Conservation (phyloP, 306 rosid genomes). For the Datisca glomerata region DNA sequence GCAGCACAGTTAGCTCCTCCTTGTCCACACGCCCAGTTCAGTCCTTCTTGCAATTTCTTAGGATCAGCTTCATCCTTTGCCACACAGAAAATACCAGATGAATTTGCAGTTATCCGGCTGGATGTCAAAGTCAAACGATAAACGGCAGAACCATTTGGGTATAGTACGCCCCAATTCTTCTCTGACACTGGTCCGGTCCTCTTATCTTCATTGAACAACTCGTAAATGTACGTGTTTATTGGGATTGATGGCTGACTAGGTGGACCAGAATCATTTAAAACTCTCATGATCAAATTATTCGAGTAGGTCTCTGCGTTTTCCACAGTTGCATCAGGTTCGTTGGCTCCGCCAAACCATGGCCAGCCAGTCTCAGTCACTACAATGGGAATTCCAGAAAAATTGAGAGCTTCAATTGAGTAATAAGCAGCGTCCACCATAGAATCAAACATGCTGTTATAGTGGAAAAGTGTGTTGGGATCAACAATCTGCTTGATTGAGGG, state of each 20-base stretch:
- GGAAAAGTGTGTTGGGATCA: slow-evolving; percentile 82
- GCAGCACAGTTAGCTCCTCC: slow-evolving; percentile 72
- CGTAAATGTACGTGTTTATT: slow-evolving; percentile 70
- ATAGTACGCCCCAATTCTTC: slow-evolving; percentile 58
- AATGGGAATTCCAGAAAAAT: slow-evolving; percentile 53
- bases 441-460: slow-evolving; percentile 81
- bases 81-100: slow-evolving; percentile 60
- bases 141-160: slow-evolving; percentile 51
- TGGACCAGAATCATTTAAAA: slow-evolving; percentile 80
- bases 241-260: slow-evolving; percentile 69
- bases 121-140: slow-evolving; percentile 48
- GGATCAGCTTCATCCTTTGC: slow-evolving; percentile 53
- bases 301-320: slow-evolving; percentile 58
- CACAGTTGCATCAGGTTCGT: slow-evolving; percentile 65
- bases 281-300: slow-evolving; percentile 59
- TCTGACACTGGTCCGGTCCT: slow-evolving; percentile 69
- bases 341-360: slow-evolving; percentile 71
- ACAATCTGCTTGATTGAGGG: slow-evolving; percentile 88
- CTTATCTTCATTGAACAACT: slow-evolving; percentile 87
- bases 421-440: slow-evolving; percentile 92
- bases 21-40: slow-evolving; percentile 92
- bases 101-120: slow-evolving; percentile 27
- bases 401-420: slow-evolving; percentile 58
- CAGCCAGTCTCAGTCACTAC: slow-evolving; percentile 85
- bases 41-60: slow-evolving; percentile 62